Evolutionary conservation across 1,284 basidiomycete genomes (phyloP).

Genomic region (Lignosus rhinocerotis): DNA sequence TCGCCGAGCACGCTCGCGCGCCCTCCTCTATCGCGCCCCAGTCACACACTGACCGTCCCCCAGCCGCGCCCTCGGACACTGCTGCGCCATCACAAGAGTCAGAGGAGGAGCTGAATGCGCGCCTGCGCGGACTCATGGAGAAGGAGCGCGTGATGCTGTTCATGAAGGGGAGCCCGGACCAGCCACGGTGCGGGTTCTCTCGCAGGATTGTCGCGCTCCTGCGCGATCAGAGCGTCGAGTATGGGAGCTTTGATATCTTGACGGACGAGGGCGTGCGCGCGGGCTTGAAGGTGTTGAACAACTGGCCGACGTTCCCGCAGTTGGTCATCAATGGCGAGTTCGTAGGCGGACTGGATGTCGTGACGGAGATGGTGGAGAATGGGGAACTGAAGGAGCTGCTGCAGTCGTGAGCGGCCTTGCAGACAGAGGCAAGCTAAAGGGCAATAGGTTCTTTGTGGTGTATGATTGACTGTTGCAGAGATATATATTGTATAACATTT

Average conservation of each 20-base stretch:
- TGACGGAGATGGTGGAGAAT: slow-evolving; percentile 61
- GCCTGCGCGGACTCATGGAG: slow-evolving; percentile 71
- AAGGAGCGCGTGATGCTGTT: slow-evolving; percentile 83
- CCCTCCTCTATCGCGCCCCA: slow-evolving; percentile 43
- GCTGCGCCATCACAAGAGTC: slow-evolving; percentile 45
- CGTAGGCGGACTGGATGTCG: slow-evolving; percentile 69
- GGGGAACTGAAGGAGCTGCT: slow-evolving; percentile 44
- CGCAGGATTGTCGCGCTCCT: slow-evolving; percentile 69
- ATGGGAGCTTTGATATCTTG: slow-evolving; percentile 75
- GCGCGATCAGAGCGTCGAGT: slow-evolving; percentile 60
- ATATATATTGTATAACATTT: neutral
- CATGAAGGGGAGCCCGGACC: slow-evolving; percentile 94
- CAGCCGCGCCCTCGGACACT: slow-evolving; percentile 34
- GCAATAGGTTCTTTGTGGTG: neutral
- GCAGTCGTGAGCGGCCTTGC: slow-evolving; percentile 4
- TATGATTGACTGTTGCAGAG: neutral
- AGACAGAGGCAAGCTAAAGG: neutral
- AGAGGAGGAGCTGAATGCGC: slow-evolving; percentile 62
- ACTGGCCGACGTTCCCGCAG: slow-evolving; percentile 72
- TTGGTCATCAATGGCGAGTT: slow-evolving; percentile 70
- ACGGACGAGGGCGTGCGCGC: slow-evolving; percentile 70
- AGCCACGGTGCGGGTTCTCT: slow-evolving; percentile 86
- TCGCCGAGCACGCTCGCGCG: slow-evolving; percentile 55
- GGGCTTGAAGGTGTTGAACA: slow-evolving; percentile 62
- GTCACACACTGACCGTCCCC: slow-evolving; percentile 38